Evolutionary conservation across 2,329 filamentous ascomycete species (phyloP).

Genomic region (Pseudogymnoascus sp.): DNA sequence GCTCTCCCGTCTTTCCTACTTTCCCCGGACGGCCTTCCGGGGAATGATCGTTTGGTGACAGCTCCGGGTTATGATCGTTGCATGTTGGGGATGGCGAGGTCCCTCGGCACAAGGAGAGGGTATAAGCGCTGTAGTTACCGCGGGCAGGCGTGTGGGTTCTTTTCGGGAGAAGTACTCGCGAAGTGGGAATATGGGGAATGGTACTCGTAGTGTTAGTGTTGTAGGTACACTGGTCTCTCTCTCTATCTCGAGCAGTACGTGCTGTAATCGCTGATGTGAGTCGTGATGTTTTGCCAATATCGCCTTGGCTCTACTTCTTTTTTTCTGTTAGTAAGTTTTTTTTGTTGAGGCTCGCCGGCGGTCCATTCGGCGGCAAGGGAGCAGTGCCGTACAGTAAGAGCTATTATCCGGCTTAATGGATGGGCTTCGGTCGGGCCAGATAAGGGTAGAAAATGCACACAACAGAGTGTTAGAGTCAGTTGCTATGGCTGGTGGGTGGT

Average conservation of each 20-base stretch:
- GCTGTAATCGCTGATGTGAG: not conserved
- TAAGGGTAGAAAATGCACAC: not conserved
- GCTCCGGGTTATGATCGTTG: not conserved
- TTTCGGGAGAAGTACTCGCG: conserved; percentile 1
- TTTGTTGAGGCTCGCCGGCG: not conserved
- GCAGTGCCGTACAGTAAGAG: not conserved
- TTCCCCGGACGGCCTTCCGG: not conserved
- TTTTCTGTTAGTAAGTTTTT: not conserved
- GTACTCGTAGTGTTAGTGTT: too few relatives aligned
- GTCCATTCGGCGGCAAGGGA: not conserved
- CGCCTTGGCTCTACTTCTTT: not conserved
- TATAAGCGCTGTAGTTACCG: not conserved
- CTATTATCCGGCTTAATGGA: not conserved
- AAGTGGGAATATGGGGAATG: not conserved
- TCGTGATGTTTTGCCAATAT: not conserved
- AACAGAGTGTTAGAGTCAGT: not conserved
- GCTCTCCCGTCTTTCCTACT: not conserved
- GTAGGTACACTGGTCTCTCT: not conserved
- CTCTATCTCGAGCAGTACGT: not conserved
- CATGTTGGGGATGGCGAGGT: not conserved
- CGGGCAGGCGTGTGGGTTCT: not conserved
- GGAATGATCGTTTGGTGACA: not conserved
- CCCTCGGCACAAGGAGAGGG: not conserved
- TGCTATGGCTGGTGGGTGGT: not conserved
- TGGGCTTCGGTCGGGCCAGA: not conserved